These are phyloP conservation scores for Ascochyta pisi DNA, from an alignment of 2,329 filamentous ascomycete species.

Conservation along the genomic window DNA sequence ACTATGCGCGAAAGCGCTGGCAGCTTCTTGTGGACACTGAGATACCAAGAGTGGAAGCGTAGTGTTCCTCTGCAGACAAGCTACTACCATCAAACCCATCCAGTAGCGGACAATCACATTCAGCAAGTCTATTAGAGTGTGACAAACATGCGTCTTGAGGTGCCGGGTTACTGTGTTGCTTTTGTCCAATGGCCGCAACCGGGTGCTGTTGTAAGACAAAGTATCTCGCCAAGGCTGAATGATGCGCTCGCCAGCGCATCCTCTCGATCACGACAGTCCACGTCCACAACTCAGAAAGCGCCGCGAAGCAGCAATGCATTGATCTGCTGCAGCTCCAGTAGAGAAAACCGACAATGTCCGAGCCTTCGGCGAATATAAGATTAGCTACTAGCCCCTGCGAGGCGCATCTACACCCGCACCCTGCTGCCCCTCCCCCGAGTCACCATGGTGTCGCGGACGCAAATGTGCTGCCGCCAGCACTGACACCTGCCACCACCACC, in stretches of 20 bases:
- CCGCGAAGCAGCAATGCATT: conserved; percentile 47
- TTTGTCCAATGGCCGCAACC: conserved; percentile 31
- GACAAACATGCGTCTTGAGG: conserved; percentile 23
- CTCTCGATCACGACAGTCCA: conserved; percentile 45
- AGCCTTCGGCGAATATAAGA: conserved; percentile 34
- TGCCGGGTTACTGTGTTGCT: conserved; percentile 22
- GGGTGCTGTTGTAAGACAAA: conserved; percentile 27
- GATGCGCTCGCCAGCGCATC: conserved; percentile 39
- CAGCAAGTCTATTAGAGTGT: conserved; percentile 4
- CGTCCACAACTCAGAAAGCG: conserved; percentile 41
- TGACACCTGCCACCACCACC: conserved; percentile 47
- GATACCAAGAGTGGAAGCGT: not conserved
- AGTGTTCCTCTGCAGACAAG: not conserved
- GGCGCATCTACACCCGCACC: conserved; percentile 27
- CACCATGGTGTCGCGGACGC: conserved; percentile 30
- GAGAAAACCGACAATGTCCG: conserved; percentile 43
- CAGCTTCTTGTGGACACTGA: not conserved
- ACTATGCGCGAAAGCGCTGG: not conserved
- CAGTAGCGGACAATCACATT: not conserved
- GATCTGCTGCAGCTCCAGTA: conserved; percentile 47
- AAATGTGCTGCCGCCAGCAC: conserved; percentile 37
- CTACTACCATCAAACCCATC: not conserved
- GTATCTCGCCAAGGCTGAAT: conserved; percentile 13
- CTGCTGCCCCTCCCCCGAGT: conserved; percentile 26
- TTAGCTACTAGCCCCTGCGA: conserved; percentile 33